Base-by-base conservation (phyloP, 139 green algal species). In the Tetraselmis striata region DNA sequence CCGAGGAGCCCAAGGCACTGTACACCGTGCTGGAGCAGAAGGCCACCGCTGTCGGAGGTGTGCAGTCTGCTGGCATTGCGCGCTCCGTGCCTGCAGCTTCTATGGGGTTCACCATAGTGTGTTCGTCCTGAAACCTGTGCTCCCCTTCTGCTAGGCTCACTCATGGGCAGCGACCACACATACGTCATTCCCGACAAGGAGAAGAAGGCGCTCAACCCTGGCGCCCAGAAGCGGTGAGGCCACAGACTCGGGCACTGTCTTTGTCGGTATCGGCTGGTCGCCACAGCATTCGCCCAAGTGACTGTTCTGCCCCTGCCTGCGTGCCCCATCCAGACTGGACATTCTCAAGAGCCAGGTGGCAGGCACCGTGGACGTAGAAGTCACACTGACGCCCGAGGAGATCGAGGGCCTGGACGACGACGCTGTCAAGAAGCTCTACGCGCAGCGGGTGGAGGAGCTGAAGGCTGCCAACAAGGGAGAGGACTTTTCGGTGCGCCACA, bases 91-190 rank as follows among this genome's bases (percentile, higher is more conserved):
- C 77, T 18, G n/a, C 59, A 1, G 84, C n/a, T n/a, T n/a, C n/a
- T n/a, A n/a, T n/a, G n/a, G n/a, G n/a, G n/a, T n/a, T n/a, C n/a
- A n/a, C n/a, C n/a, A n/a, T n/a, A n/a, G n/a, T n/a, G n/a, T n/a
- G n/a, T n/a, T n/a, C n/a, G n/a, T n/a, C n/a, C n/a, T n/a, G n/a
- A n/a, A n/a, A n/a, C n/a, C n/a, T n/a, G n/a, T n/a, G n/a, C n/a
- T n/a, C n/a, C n/a, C n/a, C n/a, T n/a, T n/a, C n/a, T n/a, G n/a
- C n/a, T n/a, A 0, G 77, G 77, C 32, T 85, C 79, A 2, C 87
- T 99, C 78, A 93, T 97, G 87, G 95, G 92, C 78, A 94, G 84
- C 26, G 93, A 97, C 76, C 95, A 99, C 86, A 93, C 93, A 32
- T 99, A 98, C 80, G 92, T 96, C 80, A 89, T 98, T 1, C 94